Conservation (phyloP, 2,329 filamentous ascomycete genomes). For the Clonostachys rhizophaga region DNA sequence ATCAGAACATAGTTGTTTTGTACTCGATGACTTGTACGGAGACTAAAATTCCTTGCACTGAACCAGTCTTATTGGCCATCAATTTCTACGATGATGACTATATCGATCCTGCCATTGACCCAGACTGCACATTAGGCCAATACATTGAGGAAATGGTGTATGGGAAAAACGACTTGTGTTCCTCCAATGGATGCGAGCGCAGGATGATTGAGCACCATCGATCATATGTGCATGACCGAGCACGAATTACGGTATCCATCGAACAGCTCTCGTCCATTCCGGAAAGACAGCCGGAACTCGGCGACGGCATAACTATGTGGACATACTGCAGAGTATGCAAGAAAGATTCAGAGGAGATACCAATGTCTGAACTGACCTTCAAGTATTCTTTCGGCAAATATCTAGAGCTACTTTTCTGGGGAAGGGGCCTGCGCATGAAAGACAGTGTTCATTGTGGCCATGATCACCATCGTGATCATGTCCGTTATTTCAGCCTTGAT, state of each 20-base stretch:
- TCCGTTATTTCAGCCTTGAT: conserved; percentile 86
- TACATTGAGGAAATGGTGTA: conserved; percentile 90
- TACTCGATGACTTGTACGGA: conserved; percentile 92
- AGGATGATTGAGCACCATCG: conserved; percentile 90
- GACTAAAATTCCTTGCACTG: conserved; percentile 88
- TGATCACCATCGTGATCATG: conserved; percentile 87
- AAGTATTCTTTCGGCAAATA: conserved; percentile 99
- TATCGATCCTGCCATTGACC: conserved; percentile 64
- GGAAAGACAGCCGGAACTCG: conserved; percentile 32
- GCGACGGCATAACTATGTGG: conserved; percentile 86
- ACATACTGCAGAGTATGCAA: conserved; percentile 91
- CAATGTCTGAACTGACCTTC: conserved; percentile 93
- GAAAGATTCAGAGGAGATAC: conserved; percentile 81
- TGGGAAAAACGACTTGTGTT: conserved; percentile 71
- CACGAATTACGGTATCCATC: conserved; percentile 86
- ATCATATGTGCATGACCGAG: conserved; percentile 95
- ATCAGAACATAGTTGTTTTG: conserved; percentile 93
- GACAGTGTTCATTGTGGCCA: conserved; percentile 74
- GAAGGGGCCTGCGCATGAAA: conserved; percentile 70
- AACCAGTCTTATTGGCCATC: conserved; percentile 84
- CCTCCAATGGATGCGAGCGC: conserved; percentile 78
- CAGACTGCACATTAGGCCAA: conserved; percentile 89
- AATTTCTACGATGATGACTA: conserved; percentile 94
- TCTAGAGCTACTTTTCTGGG: conserved; percentile 96
- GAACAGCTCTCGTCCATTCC: conserved; percentile 49